Base-by-base conservation (phyloP, 2,329 filamentous ascomycete species). In the Colletotrichum euphorbiae region DNA sequence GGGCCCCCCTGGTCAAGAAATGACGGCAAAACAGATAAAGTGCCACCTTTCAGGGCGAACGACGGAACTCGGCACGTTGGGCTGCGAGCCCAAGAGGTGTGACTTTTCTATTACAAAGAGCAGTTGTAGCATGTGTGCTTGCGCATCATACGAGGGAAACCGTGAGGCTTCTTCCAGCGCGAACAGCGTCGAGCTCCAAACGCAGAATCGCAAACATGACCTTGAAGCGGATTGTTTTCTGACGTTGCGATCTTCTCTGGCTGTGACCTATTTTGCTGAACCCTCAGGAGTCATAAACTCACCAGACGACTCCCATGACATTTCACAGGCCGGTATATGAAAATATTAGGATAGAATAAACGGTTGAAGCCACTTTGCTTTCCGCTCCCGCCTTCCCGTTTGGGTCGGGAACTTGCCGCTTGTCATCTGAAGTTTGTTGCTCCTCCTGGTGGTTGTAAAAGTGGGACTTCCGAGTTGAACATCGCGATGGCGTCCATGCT, bases 341-440 rank as follows among this genome's bases (percentile, higher is more conserved):
- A 13, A 61, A 61, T 36, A 33, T 36, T 52, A 2, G 17, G 15
- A 7, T 6, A 36, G 15, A n/a, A 6, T 52, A 52, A 61, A 61
- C 36, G 15, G 58, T 9, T 43, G 36, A 61, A 42, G 38, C 2
- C 19, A 36, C 21, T n/a, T 21, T 21, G 21, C 15, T 43, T 33
- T 15, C 12, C 21, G 45, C 43, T 21, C 15, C 46, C 7, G 46
- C 5, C 24, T 52, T 24, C 46, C 36, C 13, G 33, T 43, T 31
- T 17, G 46, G 45, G 42, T 19, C 21, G 52, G 58, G 58, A 61
- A 52, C 58, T 43, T 52, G 45, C 58, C 58, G 58, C 58, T 61
- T 61, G 58, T 61, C 58, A 52, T 61, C 58, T 43, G 46, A 61
- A 52, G 36, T 52, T 61, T 33, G 3, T 6, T 36, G 24, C 24